Evolutionary conservation across 495 filamentous ascomycete species (phyloP), one percentile per base, ranked within the genome.

Genomic region (Hypoxylon perforatum): DNA sequence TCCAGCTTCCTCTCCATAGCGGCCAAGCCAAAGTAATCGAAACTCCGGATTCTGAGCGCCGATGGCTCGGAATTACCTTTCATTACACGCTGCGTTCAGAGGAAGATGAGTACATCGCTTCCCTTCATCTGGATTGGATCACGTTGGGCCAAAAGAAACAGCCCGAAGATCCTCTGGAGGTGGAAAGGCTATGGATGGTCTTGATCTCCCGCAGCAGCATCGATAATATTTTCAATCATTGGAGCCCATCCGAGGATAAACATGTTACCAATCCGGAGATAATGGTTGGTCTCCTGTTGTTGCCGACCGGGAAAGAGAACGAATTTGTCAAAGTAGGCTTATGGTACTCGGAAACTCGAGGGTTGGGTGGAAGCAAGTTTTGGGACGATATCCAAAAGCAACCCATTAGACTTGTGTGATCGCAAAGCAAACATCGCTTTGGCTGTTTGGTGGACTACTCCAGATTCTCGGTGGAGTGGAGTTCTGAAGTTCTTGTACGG

Each of bases 321-420:
- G 55, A 47, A n/a, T 58, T 48, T 19, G 25, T 39, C 10, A 49
- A 48, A 19, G 30, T 58, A 4, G 55, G 55, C 25, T 12, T 58
- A 35, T 58, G 44, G 42, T 39, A 38, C 28, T 58, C 41, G 15
- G 55, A 58, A 58, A 58, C 42, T 21, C 25, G 18, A 36, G 55
- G 42, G 9, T 18, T 48, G 12, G 55, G 41, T 4, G 55, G 55
- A 38, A 58, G 45, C 25, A 58, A 58, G 17, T 48, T 58, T 48
- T 58, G 55, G 55, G 28, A 48, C 38, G 10, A 48, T 22, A 58
- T 47, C 3, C 25, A 14, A 6, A 35, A 18, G 17, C 42, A 18
- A 33, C 10, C 22, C 14, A 28, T 58, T 33, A 58, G 38, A 47
- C 55, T 58, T 25, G 25, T 58, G n/a, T n/a, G n/a, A n/a, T n/a